These are phyloP conservation scores for Parietaria judaica DNA, from an alignment of 306 rosid species.

Conservation along the genomic window DNA sequence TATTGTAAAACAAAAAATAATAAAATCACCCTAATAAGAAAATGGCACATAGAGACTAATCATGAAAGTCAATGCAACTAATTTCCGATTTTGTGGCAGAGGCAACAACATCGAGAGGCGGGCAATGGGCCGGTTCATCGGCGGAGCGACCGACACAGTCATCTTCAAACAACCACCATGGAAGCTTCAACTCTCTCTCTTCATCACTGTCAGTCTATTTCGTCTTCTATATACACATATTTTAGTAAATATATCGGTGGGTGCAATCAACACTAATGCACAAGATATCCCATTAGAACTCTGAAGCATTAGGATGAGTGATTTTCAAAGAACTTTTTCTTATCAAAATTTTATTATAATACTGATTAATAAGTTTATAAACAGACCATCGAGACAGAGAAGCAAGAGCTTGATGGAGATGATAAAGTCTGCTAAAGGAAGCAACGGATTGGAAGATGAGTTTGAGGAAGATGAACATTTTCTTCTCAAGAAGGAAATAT, in stretches of 20 bases:
- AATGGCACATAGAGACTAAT: too few relatives aligned
- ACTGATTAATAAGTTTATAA: not conserved
- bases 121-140: constrained; percentile 46
- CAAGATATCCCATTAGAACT: too few relatives aligned
- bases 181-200: constrained; percentile 60
- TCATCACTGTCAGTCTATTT: constrained; percentile 67
- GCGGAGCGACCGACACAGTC: constrained; percentile 67
- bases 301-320: too few relatives aligned
- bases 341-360: too few relatives aligned
- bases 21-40: too few relatives aligned
- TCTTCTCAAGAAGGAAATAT: constrained; percentile 57
- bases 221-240: not conserved
- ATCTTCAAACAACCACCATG: constrained; percentile 54
- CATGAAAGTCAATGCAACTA: too few relatives aligned
- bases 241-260: not conserved
- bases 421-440: constrained; percentile 64
- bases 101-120: constrained; percentile 40
- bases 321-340: too few relatives aligned
- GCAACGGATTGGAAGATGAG: constrained; percentile 47
- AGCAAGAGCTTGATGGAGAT: constrained; percentile 80
- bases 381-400: constrained; percentile 68
- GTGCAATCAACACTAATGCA: too few relatives aligned
- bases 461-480: constrained; percentile 59
- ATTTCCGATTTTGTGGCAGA: not conserved
- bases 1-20: too few relatives aligned